Conservation (phyloP, 163 green algal species). For the Scenedesmus sp. region DNA sequence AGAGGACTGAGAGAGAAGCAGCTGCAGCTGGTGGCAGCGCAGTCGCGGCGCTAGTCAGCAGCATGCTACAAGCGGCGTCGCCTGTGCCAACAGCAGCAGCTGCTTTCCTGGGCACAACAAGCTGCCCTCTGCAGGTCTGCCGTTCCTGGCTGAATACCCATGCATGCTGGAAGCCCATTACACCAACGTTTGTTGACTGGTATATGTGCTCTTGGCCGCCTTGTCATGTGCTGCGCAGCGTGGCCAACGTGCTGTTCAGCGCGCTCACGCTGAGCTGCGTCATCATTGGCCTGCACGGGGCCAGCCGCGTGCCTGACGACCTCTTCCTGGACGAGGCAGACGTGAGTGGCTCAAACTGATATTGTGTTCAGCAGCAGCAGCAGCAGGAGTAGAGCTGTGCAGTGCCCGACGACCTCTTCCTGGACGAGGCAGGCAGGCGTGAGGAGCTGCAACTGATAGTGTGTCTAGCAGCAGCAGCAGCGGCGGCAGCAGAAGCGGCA, state of each 20-base stretch:
- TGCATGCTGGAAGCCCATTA: too few relatives aligned
- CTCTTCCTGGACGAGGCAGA: slow-evolving; percentile 85
- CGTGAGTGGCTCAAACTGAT: slow-evolving; percentile 45
- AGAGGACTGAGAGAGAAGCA: not conserved
- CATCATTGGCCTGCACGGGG: slow-evolving; percentile 77
- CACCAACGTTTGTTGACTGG: too few relatives aligned
- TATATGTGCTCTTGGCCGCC: not conserved
- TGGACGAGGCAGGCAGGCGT: not conserved
- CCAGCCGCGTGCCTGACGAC: slow-evolving; percentile 85
- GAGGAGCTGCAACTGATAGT: not conserved
- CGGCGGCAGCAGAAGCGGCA: not conserved
- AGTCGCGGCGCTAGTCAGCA: not conserved
- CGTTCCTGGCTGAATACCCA: too few relatives aligned
- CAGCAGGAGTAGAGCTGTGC: not conserved
- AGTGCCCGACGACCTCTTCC: not conserved
- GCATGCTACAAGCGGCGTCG: not conserved
- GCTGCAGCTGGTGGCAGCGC: not conserved
- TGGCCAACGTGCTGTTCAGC: slow-evolving; percentile 87
- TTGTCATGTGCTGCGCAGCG: slow-evolving; percentile 60
- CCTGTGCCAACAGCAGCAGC: not conserved
- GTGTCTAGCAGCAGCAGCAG: not conserved
- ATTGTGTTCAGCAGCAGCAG: not conserved
- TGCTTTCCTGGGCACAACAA: not conserved
- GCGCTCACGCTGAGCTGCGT: slow-evolving; percentile 80
- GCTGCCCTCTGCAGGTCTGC: too few relatives aligned